Percentiles rank a stretch among this genome's conserved stretches.
These are phyloP conservation scores for Elsinoe batatas DNA, from an alignment of 2,329 filamentous ascomycete genomes.

Conservation along the genomic window DNA sequence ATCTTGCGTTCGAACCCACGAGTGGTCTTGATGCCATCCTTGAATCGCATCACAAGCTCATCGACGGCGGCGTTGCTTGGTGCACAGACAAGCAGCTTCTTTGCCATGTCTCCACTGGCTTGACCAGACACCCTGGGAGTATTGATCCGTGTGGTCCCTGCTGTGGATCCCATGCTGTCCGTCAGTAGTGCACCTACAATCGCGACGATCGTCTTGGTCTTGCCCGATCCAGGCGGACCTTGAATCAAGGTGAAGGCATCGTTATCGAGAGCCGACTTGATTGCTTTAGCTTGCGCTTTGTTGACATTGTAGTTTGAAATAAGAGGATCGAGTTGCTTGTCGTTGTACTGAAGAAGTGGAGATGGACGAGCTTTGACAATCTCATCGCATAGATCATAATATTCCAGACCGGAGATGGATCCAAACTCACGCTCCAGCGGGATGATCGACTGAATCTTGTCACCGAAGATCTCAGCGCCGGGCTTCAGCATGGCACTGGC, in stretches of 20 bases:
- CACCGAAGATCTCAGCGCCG: constrained; percentile 58
- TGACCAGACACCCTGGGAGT: constrained; percentile 26
- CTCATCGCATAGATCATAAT: constrained; percentile 92
- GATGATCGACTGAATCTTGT: constrained; percentile 85
- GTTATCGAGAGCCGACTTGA: constrained; percentile 86
- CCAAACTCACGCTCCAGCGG: constrained; percentile 94
- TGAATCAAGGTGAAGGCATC: constrained; percentile 96
- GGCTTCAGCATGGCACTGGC: constrained; percentile 47
- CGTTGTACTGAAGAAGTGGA: constrained; percentile 70
- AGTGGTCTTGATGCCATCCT: constrained; percentile 70
- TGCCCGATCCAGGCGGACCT: constrained; percentile 89
- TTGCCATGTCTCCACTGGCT: constrained; percentile 36
- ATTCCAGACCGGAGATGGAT: constrained; percentile 79
- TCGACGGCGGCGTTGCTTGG: constrained; percentile 97
- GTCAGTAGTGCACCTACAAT: constrained; percentile 84
- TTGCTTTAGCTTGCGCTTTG: constrained; percentile 77
- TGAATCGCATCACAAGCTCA: constrained; percentile 86
- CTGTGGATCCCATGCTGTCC: constrained; percentile 40
- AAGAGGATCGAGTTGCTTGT: constrained; percentile 59
- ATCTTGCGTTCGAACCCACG: constrained; percentile 64
- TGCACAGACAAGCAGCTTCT: constrained; percentile 93
- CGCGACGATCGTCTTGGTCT: constrained; percentile 95
- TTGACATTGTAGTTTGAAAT: constrained; percentile 77
- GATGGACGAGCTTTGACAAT: constrained; percentile 84
- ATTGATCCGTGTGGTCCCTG: constrained; percentile 25